phyloP scores from a whole-genome alignment of 116 monocot genomes.

The Dioscorea cayenensis region DNA sequence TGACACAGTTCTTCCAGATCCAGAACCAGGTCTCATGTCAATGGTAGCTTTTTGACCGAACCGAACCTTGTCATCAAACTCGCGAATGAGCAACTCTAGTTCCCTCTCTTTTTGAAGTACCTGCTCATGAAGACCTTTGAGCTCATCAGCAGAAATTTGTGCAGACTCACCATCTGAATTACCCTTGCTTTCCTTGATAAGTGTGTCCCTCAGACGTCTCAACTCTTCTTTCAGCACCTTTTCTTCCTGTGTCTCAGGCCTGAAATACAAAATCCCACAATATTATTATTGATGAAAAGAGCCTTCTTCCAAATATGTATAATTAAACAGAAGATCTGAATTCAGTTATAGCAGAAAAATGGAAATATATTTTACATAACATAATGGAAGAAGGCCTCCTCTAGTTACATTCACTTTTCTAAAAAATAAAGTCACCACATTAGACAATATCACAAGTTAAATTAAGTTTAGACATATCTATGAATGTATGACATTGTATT shows the following conservation, averaged over 20 bases:
- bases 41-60: conserved; percentile 51
- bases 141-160: conserved; percentile 34
- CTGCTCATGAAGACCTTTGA: conserved; percentile 27
- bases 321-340: too few relatives aligned
- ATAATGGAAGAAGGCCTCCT: too few relatives aligned
- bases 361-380: too few relatives aligned
- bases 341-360: too few relatives aligned
- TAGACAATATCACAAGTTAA: too few relatives aligned
- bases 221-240: conserved; percentile 71
- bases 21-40: conserved; percentile 54
- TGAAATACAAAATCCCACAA: conserved; percentile 13
- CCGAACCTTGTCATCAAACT: conserved; percentile 80
- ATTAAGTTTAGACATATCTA: too few relatives aligned
- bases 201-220: conserved; percentile 34
- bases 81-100: conserved; percentile 41
- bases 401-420: too few relatives aligned
- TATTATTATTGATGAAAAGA: too few relatives aligned
- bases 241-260: conserved; percentile 72
- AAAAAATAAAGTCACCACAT: too few relatives aligned
- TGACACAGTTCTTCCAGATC: conserved; percentile 28
- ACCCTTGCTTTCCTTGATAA: conserved; percentile 25
- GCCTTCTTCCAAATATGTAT: too few relatives aligned
- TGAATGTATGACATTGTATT: too few relatives aligned
- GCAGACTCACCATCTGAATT: conserved; percentile 16
- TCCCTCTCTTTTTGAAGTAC: conserved; percentile 50